A percentile compares a stretch with the other conserved stretches of the same genome.
Evolutionary conservation across 2,329 filamentous ascomycete genomes (phyloP).

Genomic region (Trichoderma sp.): DNA sequence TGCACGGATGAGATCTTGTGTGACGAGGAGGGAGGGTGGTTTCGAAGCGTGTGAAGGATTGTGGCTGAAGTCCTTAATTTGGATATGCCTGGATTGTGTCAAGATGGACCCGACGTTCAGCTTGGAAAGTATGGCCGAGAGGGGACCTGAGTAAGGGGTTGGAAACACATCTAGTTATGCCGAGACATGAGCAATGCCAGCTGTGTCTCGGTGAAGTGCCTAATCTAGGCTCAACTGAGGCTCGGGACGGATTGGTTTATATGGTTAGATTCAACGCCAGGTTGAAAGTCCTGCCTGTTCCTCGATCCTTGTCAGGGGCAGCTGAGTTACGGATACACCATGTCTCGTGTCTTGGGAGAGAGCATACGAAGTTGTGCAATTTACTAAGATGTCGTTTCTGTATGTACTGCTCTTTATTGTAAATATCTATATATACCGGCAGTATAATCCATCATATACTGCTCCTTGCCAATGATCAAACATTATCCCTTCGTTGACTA

Average conservation of each 20-base stretch:
- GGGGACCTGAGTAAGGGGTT: not conserved
- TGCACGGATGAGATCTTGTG: slow-evolving; percentile 19
- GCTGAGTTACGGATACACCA: slow-evolving; percentile 11
- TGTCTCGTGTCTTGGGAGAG: slow-evolving; percentile 6
- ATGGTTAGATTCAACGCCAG: not conserved
- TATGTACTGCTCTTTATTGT: not conserved
- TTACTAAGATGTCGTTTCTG: not conserved
- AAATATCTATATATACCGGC: not conserved
- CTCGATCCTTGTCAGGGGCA: not conserved
- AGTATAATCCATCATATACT: not conserved
- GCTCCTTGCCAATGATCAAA: not conserved
- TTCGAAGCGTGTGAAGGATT: not conserved
- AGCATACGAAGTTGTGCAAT: not conserved
- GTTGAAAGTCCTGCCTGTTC: not conserved
- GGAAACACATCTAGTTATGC: not conserved
- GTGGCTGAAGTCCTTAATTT: slow-evolving; percentile 21
- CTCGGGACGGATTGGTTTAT: not conserved
- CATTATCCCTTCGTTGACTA: not conserved
- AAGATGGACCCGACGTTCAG: not conserved
- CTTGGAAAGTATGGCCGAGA: not conserved
- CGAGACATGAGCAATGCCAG: not conserved
- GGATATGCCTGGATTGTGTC: slow-evolving; percentile 2
- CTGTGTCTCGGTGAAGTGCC: not conserved
- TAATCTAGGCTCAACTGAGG: not conserved
- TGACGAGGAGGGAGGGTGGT: not conserved